Conservation (phyloP, 306 rosid species). For the Lotus japonicus region DNA sequence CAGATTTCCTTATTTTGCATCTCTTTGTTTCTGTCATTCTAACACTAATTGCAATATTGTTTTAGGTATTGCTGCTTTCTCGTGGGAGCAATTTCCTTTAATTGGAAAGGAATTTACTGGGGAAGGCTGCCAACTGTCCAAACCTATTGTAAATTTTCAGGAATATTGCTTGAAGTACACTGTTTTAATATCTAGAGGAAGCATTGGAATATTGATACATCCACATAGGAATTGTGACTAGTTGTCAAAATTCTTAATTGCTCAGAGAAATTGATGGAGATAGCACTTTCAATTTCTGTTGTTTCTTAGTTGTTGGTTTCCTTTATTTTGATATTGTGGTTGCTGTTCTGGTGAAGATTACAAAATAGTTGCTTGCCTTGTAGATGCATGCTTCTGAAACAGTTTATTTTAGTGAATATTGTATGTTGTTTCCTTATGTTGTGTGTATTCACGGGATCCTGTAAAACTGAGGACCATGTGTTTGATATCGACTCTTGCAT, state of each 20-base stretch:
- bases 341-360: not conserved
- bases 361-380: not conserved
- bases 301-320: not conserved
- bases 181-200: slow-evolving; percentile 38
- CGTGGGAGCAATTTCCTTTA: slow-evolving; percentile 28
- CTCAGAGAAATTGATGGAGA: not conserved
- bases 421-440: not conserved
- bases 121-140: slow-evolving; percentile 32
- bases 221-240: slow-evolving; percentile 25
- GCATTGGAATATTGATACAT: slow-evolving; percentile 27
- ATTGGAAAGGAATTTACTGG: slow-evolving; percentile 28
- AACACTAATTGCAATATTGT: slow-evolving; percentile 29
- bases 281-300: not conserved
- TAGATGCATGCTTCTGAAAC: slow-evolving; percentile 6
- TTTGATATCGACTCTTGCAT: not conserved
- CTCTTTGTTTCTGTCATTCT: not conserved
- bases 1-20: slow-evolving; percentile 1
- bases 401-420: not conserved
- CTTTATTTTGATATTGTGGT: not conserved
- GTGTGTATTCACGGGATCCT: not conserved
- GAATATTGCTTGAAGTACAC: slow-evolving; percentile 44
- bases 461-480: not conserved
- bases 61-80: slow-evolving; percentile 32
- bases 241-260: slow-evolving; percentile 22
- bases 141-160: slow-evolving; percentile 45